Percentiles rank a stretch among this genome's conserved stretches.
phyloP scores from a whole-genome alignment of 2,329 filamentous ascomycete species.

The Penicillium sp. region DNA sequence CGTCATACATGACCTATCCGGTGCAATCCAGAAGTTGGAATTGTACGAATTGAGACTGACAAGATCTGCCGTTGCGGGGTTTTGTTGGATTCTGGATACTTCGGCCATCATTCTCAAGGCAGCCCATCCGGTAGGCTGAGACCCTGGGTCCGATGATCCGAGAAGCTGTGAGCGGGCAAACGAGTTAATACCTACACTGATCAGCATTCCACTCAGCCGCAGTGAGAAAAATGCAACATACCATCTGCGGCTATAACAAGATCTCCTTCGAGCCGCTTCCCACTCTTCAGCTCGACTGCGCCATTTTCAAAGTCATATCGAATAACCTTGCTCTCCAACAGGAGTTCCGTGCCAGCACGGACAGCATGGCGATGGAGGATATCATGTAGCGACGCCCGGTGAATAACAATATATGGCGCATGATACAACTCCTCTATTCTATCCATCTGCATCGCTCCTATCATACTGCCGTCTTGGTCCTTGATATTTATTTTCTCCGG shows the following conservation, averaged over 20 bases:
- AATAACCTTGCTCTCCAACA: background rate
- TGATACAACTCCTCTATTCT: background rate
- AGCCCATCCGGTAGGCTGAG: constrained; percentile 2
- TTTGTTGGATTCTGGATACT: constrained; percentile 1
- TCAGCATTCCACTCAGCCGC: background rate
- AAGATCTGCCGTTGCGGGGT: background rate
- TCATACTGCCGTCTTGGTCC: background rate
- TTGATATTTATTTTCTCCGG: background rate
- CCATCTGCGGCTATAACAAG: constrained; percentile 4
- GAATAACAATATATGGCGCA: constrained; percentile 4
- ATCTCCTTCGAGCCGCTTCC: background rate
- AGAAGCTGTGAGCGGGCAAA: constrained; percentile 1
- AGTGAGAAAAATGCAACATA: background rate
- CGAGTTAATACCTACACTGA: background rate
- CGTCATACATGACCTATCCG: constrained; percentile 1
- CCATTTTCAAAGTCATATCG: constrained; percentile 4
- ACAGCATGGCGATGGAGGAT: constrained; percentile 1
- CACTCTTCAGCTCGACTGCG: background rate
- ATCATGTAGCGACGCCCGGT: background rate
- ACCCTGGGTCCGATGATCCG: background rate
- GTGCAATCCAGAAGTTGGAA: constrained; percentile 4
- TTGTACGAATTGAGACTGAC: background rate
- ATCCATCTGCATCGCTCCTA: background rate
- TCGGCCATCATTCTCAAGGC: constrained; percentile 6
- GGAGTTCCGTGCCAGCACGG: background rate